Evolutionary conservation across 331 rosid genomes (phyloP).

Genomic region (Pyrus hybrid): DNA sequence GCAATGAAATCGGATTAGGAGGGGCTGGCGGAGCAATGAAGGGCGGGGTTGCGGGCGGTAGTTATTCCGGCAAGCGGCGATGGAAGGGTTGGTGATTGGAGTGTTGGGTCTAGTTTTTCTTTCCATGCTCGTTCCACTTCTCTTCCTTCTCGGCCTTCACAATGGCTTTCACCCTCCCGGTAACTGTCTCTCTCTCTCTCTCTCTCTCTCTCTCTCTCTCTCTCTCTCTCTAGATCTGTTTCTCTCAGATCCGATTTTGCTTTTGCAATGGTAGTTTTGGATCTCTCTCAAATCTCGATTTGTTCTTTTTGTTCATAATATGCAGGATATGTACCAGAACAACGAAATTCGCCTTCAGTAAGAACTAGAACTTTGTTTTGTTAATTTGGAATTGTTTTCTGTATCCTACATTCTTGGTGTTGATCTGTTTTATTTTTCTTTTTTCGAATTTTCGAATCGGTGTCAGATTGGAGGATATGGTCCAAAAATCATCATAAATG

Average conservation of each 20-base stretch:
- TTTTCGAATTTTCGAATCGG: slow-evolving; percentile 2
- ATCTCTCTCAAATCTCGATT: not conserved
- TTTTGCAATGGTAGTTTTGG: not conserved
- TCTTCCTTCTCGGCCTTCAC: slow-evolving; percentile 86
- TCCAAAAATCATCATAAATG: slow-evolving; percentile 1
- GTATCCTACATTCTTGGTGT: slow-evolving; percentile 2
- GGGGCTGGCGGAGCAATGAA: slow-evolving; percentile 42
- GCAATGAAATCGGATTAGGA: not conserved
- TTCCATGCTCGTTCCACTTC: slow-evolving; percentile 96
- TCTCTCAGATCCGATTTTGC: slow-evolving; percentile 3
- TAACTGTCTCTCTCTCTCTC: slow-evolving; percentile 2
- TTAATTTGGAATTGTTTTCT: slow-evolving; percentile 6
- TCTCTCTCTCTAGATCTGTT: slow-evolving; percentile 4
- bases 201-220: no score
- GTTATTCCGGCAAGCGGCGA: slow-evolving; percentile 47
- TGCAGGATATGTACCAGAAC: slow-evolving; percentile 72
- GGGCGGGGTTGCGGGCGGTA: slow-evolving; percentile 41
- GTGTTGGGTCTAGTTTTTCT: slow-evolving; percentile 85
- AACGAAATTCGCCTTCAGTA: slow-evolving; percentile 56
- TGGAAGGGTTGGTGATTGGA: slow-evolving; percentile 87
- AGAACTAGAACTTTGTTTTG: slow-evolving; percentile 18
- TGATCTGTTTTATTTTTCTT: not conserved
- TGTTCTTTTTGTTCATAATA: not conserved
- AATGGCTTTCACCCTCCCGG: slow-evolving; percentile 86
- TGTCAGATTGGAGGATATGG: slow-evolving; percentile 35